A percentile compares a stretch with the other conserved stretches of the same genome.
Evolutionary conservation across 2,329 filamentous ascomycete genomes (phyloP).

Genomic region (Cyphellophora attinorum): DNA sequence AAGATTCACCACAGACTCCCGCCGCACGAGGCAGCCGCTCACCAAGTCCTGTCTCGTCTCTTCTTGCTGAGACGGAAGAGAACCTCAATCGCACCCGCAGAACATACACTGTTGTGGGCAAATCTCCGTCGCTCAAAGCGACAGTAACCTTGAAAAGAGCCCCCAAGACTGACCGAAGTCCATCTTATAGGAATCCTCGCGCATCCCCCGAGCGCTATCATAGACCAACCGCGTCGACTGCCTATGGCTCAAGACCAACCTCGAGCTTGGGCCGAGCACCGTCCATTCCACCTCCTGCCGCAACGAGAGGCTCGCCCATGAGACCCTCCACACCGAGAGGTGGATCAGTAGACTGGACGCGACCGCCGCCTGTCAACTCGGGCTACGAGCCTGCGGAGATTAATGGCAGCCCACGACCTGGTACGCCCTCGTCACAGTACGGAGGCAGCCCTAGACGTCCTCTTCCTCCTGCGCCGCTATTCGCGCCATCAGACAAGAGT

Average conservation of each 20-base stretch:
- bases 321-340: conserved; percentile 45
- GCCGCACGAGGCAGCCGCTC: conserved; percentile 8
- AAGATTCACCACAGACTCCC: not conserved
- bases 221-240: conserved; percentile 23
- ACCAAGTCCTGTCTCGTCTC: conserved; percentile 14
- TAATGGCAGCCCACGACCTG: conserved; percentile 81
- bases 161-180: conserved; percentile 19
- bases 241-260: conserved; percentile 27
- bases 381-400: conserved; percentile 80
- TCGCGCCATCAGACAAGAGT: conserved; percentile 39
- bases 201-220: conserved; percentile 22
- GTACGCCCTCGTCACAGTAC: conserved; percentile 82
- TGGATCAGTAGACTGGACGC: conserved; percentile 51
- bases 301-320: conserved; percentile 30
- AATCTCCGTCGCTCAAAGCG: conserved; percentile 17
- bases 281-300: conserved; percentile 30
- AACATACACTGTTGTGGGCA: conserved; percentile 8
- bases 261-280: conserved; percentile 33
- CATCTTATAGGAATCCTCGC: conserved; percentile 15
- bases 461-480: conserved; percentile 79
- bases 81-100: conserved; percentile 8
- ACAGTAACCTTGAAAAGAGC: conserved; percentile 17
- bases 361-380: conserved; percentile 60
- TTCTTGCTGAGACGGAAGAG: conserved; percentile 13
- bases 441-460: conserved; percentile 79